Percentiles rank a stretch among this genome's conserved stretches.
Evolutionary conservation across 2,329 filamentous ascomycete genomes (phyloP).

Genomic region (Akanthomyces lecanii): DNA sequence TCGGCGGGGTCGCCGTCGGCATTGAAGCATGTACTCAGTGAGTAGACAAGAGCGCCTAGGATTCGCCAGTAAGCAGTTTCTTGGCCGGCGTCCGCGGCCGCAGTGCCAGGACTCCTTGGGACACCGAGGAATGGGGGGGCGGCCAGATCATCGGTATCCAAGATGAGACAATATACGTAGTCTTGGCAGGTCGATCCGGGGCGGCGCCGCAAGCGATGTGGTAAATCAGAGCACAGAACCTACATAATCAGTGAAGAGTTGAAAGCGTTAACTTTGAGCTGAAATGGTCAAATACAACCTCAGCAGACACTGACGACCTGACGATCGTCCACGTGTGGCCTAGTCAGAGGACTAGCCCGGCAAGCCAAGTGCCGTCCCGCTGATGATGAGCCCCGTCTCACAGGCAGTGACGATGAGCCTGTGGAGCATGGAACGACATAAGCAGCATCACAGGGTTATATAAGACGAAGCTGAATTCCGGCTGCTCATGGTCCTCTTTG

Average conservation of each 20-base stretch:
- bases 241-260: not conserved
- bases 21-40: not conserved
- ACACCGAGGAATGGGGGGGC: slow-evolving; percentile 4
- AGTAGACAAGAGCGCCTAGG: not conserved
- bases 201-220: not conserved
- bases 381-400: slow-evolving; percentile 1
- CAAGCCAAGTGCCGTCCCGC: not conserved
- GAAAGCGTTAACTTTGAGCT: not conserved
- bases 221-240: not conserved
- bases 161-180: not conserved
- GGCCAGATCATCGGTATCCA: not conserved
- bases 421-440: not conserved
- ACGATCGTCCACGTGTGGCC: slow-evolving; percentile 10
- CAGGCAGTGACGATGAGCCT: not conserved
- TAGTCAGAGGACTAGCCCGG: slow-evolving; percentile 6
- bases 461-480: not conserved
- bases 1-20: not conserved
- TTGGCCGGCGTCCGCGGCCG: not conserved
- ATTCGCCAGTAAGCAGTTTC: not conserved
- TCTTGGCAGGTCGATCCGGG: not conserved
- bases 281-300: not conserved
- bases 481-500: not conserved
- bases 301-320: slow-evolving; percentile 7
- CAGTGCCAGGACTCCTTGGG: not conserved
- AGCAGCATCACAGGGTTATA: not conserved